Evolutionary conservation across 148 eudicot species (phyloP).

Genomic region (Limonium bicolor): DNA sequence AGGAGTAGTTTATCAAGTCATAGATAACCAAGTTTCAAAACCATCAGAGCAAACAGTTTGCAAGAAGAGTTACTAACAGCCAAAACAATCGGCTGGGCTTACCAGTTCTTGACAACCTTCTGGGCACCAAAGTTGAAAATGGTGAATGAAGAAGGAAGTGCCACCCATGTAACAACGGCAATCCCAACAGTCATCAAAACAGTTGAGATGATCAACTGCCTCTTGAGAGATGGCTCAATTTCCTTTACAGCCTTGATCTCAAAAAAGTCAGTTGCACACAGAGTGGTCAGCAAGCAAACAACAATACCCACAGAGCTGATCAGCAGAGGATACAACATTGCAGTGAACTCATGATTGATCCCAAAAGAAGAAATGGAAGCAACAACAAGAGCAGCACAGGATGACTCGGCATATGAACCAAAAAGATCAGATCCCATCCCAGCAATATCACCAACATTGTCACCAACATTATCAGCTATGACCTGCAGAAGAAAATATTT

Average conservation of each 20-base stretch:
- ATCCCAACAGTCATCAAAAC: slow-evolving; percentile 61
- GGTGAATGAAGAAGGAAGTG: slow-evolving; percentile 72
- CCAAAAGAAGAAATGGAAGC: slow-evolving; percentile 67
- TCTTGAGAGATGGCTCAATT: slow-evolving; percentile 70
- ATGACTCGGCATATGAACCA: slow-evolving; percentile 51
- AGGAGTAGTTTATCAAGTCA: too few relatives aligned
- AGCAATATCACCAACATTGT: slow-evolving; percentile 65
- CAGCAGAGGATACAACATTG: slow-evolving; percentile 44
- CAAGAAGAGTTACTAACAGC: too few relatives aligned
- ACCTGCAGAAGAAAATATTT: slow-evolving; percentile 21
- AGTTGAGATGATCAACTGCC: slow-evolving; percentile 72
- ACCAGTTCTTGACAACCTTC: slow-evolving; percentile 72
- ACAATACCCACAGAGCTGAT: slow-evolving; percentile 53
- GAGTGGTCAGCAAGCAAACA: slow-evolving; percentile 55
- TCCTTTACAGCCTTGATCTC: slow-evolving; percentile 60
- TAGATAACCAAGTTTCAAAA: too few relatives aligned
- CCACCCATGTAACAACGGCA: slow-evolving; percentile 46
- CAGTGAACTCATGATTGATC: slow-evolving; percentile 37
- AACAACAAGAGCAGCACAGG: slow-evolving; percentile 59
- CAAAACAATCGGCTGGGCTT: slow-evolving; percentile 12
- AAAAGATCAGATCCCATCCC: slow-evolving; percentile 82
- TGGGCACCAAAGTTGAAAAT: slow-evolving; percentile 68
- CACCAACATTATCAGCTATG: slow-evolving; percentile 78
- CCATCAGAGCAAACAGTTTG: too few relatives aligned
- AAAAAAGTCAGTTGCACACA: slow-evolving; percentile 69